Conservation (phyloP, 345 rosid genomes). For the Salix koriyanagi region DNA sequence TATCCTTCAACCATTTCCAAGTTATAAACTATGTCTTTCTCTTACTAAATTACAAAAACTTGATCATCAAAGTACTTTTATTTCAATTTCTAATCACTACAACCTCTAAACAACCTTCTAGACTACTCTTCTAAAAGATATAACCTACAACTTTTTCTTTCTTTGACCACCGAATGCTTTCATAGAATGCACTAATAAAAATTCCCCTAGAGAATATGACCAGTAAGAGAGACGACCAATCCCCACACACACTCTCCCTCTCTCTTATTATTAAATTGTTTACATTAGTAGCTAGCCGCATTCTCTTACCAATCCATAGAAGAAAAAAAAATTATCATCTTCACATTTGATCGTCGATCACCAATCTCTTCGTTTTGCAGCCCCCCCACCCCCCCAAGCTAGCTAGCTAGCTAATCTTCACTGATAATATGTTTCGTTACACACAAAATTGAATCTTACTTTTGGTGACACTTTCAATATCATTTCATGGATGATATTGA, state of each 20-base stretch:
- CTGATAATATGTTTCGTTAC: background rate
- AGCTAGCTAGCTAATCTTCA: background rate
- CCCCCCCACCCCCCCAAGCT: no score
- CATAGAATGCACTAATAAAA: background rate
- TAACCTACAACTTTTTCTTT: background rate
- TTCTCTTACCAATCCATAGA: conserved; percentile 22
- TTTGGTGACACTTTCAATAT: background rate
- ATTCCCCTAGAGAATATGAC: conserved; percentile 9
- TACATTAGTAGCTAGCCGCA: conserved; percentile 21
- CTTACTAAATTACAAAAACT: no score
- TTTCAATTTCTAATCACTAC: no score
- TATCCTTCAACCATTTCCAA: no score
- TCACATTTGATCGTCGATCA: background rate
- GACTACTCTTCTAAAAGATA: background rate
- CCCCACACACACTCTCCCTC: background rate
- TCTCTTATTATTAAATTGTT: background rate
- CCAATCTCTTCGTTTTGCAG: background rate
- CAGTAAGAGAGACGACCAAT: conserved; percentile 14
- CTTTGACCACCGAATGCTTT: conserved; percentile 5
- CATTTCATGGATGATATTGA: conserved; percentile 46
- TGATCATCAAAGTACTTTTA: no score
- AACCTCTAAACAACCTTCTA: no score
- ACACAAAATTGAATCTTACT: background rate
- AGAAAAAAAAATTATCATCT: background rate
- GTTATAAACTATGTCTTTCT: no score